A percentile compares a stretch with the other conserved stretches of the same genome.
Conservation (phyloP, 192 early-diverging fungal species). For the Lobosporangium transversale region DNA sequence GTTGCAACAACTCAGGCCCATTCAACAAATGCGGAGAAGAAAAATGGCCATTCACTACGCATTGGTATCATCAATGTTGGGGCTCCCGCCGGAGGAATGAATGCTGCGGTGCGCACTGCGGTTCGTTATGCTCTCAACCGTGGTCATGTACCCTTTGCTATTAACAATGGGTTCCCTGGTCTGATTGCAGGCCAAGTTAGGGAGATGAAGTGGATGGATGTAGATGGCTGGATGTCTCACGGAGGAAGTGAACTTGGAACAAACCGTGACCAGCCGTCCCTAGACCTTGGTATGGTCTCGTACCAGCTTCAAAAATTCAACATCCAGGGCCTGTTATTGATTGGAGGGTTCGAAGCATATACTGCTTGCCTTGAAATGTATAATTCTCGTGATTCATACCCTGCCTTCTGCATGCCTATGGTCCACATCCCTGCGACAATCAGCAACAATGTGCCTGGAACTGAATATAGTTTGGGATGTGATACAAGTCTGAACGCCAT, state of each 20-base stretch:
- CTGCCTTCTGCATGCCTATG: slow-evolving; percentile 95
- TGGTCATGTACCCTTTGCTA: slow-evolving; percentile 88
- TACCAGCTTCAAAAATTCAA: slow-evolving; percentile 91
- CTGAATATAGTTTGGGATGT: slow-evolving; percentile 92
- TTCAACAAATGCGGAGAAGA: neutral
- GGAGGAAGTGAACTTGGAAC: slow-evolving; percentile 96
- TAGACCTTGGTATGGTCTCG: slow-evolving; percentile 88
- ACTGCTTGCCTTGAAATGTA: slow-evolving; percentile 79
- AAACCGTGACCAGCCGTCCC: slow-evolving; percentile 89
- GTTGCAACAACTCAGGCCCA: slow-evolving; percentile 63
- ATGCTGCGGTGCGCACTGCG: slow-evolving; percentile 90
- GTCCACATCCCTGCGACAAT: slow-evolving; percentile 93
- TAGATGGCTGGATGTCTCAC: slow-evolving; percentile 90
- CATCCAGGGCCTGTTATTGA: slow-evolving; percentile 90
- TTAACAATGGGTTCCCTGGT: slow-evolving; percentile 93
- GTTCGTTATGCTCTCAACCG: slow-evolving; percentile 87
- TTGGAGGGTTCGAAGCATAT: slow-evolving; percentile 97
- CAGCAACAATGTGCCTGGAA: slow-evolving; percentile 98
- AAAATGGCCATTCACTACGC: slow-evolving; percentile 64
- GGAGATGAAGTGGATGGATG: slow-evolving; percentile 84
- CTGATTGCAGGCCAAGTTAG: slow-evolving; percentile 83
- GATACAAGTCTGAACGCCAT: slow-evolving; percentile 97
- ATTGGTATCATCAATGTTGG: slow-evolving; percentile 94
- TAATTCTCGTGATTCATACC: slow-evolving; percentile 79
- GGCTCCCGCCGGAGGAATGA: slow-evolving; percentile 98